Evolutionary conservation across 2,329 filamentous ascomycete species (phyloP).

Genomic region (Fusarium continuum): DNA sequence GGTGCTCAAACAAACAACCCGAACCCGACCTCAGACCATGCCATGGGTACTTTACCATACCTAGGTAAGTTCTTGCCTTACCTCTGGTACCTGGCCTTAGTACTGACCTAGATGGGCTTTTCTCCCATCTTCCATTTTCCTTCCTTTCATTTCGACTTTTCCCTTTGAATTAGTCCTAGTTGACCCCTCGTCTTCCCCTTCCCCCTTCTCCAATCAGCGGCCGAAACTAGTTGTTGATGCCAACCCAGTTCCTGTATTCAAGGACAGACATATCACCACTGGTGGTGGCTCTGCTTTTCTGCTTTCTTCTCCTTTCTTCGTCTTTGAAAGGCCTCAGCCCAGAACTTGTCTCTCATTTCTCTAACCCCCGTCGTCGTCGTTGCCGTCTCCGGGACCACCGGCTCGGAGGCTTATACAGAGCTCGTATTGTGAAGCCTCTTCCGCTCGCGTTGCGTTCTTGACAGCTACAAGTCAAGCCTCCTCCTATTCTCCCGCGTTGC

Average conservation of each 20-base stretch:
- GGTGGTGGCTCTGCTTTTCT: conserved; percentile 13
- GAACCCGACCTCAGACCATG: conserved; percentile 26
- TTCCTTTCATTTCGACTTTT: conserved; percentile 15
- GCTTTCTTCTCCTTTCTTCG: background rate
- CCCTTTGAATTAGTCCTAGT: conserved; percentile 12
- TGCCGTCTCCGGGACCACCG: conserved; percentile 28
- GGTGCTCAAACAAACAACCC: conserved; percentile 1
- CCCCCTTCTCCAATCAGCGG: conserved; percentile 16
- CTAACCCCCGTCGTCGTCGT: background rate
- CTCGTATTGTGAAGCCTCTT: conserved; percentile 31
- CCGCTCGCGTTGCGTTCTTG: conserved; percentile 4
- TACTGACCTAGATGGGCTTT: conserved; percentile 11
- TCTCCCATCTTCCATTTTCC: conserved; percentile 32
- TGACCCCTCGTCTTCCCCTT: background rate
- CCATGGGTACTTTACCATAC: conserved; percentile 7
- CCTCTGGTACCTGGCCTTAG: too few relatives aligned
- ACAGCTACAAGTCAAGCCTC: background rate
- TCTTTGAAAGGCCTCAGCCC: conserved; percentile 1
- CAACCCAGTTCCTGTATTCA: conserved; percentile 7
- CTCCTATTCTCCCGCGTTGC: conserved; percentile 1
- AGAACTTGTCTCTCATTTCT: conserved; percentile 33
- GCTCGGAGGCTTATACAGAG: conserved; percentile 15
- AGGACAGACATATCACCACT: conserved; percentile 26
- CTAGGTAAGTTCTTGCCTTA: background rate
- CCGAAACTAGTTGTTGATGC: conserved; percentile 3